Evolutionary conservation across 83 land plant species (phyloP).

Genomic region (Picea abies): DNA sequence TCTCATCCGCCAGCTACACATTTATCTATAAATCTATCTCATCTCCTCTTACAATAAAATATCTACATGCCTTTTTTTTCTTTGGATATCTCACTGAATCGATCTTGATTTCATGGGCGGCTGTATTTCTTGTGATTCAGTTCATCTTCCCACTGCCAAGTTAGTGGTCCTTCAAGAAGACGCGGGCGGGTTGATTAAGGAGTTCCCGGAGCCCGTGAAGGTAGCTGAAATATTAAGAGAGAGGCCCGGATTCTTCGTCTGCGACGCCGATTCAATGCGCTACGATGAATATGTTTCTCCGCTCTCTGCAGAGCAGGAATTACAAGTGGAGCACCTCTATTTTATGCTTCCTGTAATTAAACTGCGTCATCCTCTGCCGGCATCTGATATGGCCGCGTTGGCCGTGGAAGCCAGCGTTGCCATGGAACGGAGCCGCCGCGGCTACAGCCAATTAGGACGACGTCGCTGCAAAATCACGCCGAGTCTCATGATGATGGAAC

Average conservation of each 20-base stretch:
- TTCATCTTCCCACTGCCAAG: neutral
- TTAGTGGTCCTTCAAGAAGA: neutral
- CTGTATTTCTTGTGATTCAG: neutral
- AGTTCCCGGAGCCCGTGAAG: neutral
- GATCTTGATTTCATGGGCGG: neutral
- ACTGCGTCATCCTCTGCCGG: slow-evolving; percentile 12
- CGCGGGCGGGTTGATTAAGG: no score
- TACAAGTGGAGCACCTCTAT: slow-evolving; percentile 33
- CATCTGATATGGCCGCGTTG: slow-evolving; percentile 33
- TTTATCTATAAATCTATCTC: no score
- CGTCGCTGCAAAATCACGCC: no score
- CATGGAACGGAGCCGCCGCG: neutral
- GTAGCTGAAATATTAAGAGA: neutral
- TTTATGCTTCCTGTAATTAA: slow-evolving; percentile 32
- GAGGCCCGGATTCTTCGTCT: neutral
- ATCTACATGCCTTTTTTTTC: no score
- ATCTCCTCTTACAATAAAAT: no score
- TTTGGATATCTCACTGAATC: no score
- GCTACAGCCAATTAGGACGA: no score
- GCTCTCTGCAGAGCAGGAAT: slow-evolving; percentile 21
- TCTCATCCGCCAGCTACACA: no score
- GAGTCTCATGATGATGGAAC: no score
- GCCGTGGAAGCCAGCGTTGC: slow-evolving; percentile 38
- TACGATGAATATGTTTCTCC: no score
- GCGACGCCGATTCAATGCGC: neutral